Percentiles rank a stretch among this genome's conserved stretches.
Conservation (phyloP, 371 early-diverging fungal genomes). For the Mortierella sp. region DNA sequence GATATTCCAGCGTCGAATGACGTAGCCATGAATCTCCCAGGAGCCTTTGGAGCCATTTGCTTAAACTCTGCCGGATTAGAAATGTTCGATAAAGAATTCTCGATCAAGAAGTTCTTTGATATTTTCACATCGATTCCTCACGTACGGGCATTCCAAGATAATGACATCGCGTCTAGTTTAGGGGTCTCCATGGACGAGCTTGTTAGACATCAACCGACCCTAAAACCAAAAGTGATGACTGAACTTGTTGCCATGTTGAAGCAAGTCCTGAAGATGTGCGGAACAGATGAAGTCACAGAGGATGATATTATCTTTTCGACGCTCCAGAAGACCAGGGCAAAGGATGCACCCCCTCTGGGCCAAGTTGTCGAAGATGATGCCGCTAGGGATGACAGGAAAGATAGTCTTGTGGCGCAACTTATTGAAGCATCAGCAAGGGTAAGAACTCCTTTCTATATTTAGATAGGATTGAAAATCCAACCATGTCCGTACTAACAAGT, state of each 20-base stretch:
- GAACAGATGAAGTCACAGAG: conserved; percentile 54
- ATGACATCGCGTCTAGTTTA: conserved; percentile 82
- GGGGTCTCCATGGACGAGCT: conserved; percentile 95
- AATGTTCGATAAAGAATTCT: conserved; percentile 77
- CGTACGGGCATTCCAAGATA: conserved; percentile 81
- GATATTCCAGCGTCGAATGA: conserved; percentile 83
- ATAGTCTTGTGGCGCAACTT: conserved; percentile 60
- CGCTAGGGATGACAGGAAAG: conserved; percentile 68
- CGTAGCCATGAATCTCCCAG: conserved; percentile 86
- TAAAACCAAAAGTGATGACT: conserved; percentile 79
- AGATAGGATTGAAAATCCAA: not conserved
- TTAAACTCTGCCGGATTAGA: conserved; percentile 90
- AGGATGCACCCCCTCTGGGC: conserved; percentile 41
- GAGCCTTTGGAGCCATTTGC: conserved; percentile 96
- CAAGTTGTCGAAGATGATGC: conserved; percentile 51
- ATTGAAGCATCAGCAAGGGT: conserved; percentile 67
- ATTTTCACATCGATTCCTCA: conserved; percentile 85
- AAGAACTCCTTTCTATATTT: conserved; percentile 11
- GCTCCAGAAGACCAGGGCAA: conserved; percentile 47
- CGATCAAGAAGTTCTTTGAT: conserved; percentile 80
- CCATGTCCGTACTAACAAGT: not conserved
- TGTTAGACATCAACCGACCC: conserved; percentile 93
- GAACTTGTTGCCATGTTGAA: conserved; percentile 77
- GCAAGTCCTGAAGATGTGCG: conserved; percentile 63
- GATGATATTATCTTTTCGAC: conserved; percentile 62